These are phyloP conservation scores for Rhizoclosmatium sp. DNA, from an alignment of 192 early-diverging fungal genomes.

Conservation along the genomic window DNA sequence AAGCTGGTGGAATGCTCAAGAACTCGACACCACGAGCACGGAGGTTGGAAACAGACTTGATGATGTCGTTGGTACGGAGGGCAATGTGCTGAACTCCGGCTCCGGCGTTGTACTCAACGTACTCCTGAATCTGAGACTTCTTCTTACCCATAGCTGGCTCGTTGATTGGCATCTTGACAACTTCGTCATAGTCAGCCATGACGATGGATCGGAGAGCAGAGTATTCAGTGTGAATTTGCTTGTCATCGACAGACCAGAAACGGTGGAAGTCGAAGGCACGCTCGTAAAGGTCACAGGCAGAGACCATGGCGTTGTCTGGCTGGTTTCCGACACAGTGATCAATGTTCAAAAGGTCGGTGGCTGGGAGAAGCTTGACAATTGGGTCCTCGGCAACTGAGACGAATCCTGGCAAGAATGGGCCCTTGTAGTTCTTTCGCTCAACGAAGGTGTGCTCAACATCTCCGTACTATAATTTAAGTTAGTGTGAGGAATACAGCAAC, in stretches of 20 bases:
- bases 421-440: constrained; percentile 81
- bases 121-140: constrained; percentile 97
- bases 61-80: constrained; percentile 86
- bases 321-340: constrained; percentile 98
- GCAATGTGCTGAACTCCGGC: constrained; percentile 86
- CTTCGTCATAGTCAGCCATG: constrained; percentile 91
- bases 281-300: constrained; percentile 89
- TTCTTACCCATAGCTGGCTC: constrained; percentile 93
- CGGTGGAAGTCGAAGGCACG: constrained; percentile 93
- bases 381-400: constrained; percentile 44
- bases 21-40: constrained; percentile 90
- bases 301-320: constrained; percentile 88
- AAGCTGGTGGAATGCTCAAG: constrained; percentile 78
- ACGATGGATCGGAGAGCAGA: constrained; percentile 92
- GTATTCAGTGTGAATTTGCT: constrained; percentile 94
- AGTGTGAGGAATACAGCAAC: background rate
- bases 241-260: constrained; percentile 99
- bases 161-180: constrained; percentile 97
- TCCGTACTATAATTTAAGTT: constrained; percentile 70
- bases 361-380: constrained; percentile 53
- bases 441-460: constrained; percentile 97
- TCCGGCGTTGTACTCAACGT: constrained; percentile 82
- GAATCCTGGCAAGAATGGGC: constrained; percentile 88
- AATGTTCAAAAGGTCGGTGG: constrained; percentile 74
- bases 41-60: constrained; percentile 81